phyloP scores from a whole-genome alignment of 2,329 filamentous ascomycete species.

The Beauveria asiatica region DNA sequence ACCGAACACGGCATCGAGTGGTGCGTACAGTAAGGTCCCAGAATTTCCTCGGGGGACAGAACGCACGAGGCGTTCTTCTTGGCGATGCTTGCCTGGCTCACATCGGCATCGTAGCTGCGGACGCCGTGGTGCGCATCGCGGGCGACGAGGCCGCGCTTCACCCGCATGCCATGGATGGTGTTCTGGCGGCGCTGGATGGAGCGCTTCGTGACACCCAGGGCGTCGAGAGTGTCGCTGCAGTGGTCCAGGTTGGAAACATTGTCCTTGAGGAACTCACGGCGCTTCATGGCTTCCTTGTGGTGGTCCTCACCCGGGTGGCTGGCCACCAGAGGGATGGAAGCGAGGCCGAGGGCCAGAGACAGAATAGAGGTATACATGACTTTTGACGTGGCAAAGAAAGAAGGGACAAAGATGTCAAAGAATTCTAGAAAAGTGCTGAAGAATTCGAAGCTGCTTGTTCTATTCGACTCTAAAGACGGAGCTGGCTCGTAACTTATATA shows the following conservation, averaged over 20 bases:
- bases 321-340: constrained; percentile 12
- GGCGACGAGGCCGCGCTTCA: constrained; percentile 22
- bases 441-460: no score
- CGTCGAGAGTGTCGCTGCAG: constrained; percentile 32
- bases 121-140: background rate
- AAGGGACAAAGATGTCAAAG: no score
- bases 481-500: no score
- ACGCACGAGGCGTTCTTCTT: constrained; percentile 33
- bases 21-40: constrained; percentile 37
- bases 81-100: constrained; percentile 24
- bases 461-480: no score
- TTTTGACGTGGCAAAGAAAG: no score
- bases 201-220: constrained; percentile 31
- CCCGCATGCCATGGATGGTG: constrained; percentile 29
- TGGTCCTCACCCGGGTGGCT: constrained; percentile 38
- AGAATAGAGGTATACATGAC: background rate
- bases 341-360: constrained; percentile 7
- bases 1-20: background rate
- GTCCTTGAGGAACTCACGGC: constrained; percentile 32
- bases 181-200: constrained; percentile 32
- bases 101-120: constrained; percentile 21
- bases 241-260: constrained; percentile 32
- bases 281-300: constrained; percentile 34
- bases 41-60: constrained; percentile 36
- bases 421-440: no score